Base-by-base conservation (phyloP, 805 yeast genomes). In the Schwanniomyces sp. region DNA sequence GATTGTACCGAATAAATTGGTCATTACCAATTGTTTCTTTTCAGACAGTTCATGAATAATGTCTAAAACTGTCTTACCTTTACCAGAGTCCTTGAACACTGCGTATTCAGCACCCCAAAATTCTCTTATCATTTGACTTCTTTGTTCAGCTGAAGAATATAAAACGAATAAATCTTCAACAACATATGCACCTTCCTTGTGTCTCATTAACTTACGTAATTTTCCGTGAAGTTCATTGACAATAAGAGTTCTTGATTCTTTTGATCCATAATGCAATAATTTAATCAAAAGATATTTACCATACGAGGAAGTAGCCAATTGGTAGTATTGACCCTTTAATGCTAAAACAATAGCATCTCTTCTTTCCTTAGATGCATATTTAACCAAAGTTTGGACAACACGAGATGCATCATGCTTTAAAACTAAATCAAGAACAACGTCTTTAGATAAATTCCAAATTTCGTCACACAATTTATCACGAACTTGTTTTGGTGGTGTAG, bases 71-170 rank as follows among this genome's bases (percentile, higher is more conserved):
- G 79, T 71, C 61, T 83, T 77, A 40, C 78, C 79, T 51, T 79
- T 77, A 39, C 87, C 91, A 9, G 84, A 75, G 44, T 89, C 92
- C 66, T 81, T 84, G 74, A 92, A 92, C 10, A 89, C 84, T 17
- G 97, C 97, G 65, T 86, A 92, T 70, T 90, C 96, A 10, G 96
- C 81, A 46, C 98, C 99, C 90, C 96, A 92, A 64, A 92, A 92
- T 71, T 92, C 99, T 69, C 94, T 83, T 55, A 92, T 82, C 87
- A 92, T 91, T 69, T 89, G 96, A 47, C 82, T 81, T 67, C 82
- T 88, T 70, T 92, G 98, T 52, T 85, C 88, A 27, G 86, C 79
- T 21, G 90, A 82, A 9, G 97, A 82, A 67, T 91, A 92, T 48
- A 91, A 80, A 21, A 89, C 88, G 63, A 76, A 92, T 60, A 89